phyloP scores from a whole-genome alignment of 2,329 filamentous ascomycete genomes.

The Phaeosphaeria sp. region DNA sequence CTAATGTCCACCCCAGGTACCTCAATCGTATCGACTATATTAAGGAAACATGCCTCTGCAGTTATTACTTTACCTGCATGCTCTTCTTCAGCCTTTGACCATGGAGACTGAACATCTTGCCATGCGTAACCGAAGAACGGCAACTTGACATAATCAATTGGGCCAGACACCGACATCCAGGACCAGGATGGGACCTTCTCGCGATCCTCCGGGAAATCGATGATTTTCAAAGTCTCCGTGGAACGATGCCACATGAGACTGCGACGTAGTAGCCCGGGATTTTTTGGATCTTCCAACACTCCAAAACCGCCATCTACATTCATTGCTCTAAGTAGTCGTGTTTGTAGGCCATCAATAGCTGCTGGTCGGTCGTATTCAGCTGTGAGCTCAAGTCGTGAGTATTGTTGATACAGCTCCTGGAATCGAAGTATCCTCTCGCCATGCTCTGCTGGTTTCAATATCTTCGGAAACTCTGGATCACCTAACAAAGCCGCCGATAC shows the following conservation, averaged over 20 bases:
- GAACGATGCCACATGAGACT: no score
- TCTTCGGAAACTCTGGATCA: no score
- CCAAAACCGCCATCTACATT: constrained; percentile 16
- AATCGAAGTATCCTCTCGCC: constrained; percentile 22
- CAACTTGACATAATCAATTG: background rate
- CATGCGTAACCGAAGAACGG: no score
- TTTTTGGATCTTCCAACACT: constrained; percentile 30
- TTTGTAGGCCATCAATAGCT: constrained; percentile 30
- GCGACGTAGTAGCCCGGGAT: constrained; percentile 23
- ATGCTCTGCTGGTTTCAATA: background rate
- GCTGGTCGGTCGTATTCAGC: constrained; percentile 32
- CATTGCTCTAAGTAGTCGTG: background rate
- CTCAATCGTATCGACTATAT: no score
- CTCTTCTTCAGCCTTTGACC: no score
- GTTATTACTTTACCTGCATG: no score
- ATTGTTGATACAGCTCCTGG: constrained; percentile 30
- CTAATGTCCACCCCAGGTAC: no score
- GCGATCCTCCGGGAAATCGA: background rate
- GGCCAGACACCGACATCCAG: background rate
- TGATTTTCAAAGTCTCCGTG: constrained; percentile 5
- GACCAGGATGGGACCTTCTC: background rate
- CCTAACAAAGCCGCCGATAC: no score
- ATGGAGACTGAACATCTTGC: no score
- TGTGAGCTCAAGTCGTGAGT: constrained; percentile 34
- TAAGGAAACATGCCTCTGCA: no score